Evolutionary conservation across 805 yeast genomes (phyloP).

Genomic region (Myxozyma mucilagina): DNA sequence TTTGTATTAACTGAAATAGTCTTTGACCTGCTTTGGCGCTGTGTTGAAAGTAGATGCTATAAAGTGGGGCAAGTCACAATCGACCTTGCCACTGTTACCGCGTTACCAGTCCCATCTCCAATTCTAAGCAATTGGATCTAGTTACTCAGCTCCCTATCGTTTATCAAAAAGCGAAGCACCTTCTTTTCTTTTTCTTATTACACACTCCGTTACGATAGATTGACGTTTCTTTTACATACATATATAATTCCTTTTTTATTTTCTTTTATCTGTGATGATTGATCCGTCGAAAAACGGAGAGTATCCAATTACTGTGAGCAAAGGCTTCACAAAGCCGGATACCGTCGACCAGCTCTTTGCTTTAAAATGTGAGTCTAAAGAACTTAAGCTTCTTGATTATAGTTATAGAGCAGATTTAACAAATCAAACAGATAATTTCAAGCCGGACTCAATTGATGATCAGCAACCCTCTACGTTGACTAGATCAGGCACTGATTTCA

Average conservation of each 20-base stretch:
- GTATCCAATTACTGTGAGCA: conserved; percentile 22
- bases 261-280: conserved; percentile 11
- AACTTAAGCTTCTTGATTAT: background rate
- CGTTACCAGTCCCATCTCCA: background rate
- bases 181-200: background rate
- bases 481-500: conserved; percentile 23
- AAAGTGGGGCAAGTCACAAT: too few relatives aligned
- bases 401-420: background rate
- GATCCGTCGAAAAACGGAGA: conserved; percentile 24
- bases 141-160: too few relatives aligned
- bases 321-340: conserved; percentile 3
- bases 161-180: background rate
- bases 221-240: background rate
- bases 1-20: too few relatives aligned
- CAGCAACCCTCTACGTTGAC: conserved; percentile 20
- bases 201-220: background rate
- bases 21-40: too few relatives aligned
- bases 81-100: too few relatives aligned
- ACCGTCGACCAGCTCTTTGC: conserved; percentile 23
- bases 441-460: conserved; percentile 34
- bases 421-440: conserved; percentile 26
- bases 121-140: too few relatives aligned
- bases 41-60: too few relatives aligned
- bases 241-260: background rate
- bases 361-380: conserved; percentile 19